Percentiles rank a stretch among this genome's conserved stretches.
phyloP scores from a whole-genome alignment of 2,329 filamentous ascomycete genomes.

The Dothideomycetes sp. region DNA sequence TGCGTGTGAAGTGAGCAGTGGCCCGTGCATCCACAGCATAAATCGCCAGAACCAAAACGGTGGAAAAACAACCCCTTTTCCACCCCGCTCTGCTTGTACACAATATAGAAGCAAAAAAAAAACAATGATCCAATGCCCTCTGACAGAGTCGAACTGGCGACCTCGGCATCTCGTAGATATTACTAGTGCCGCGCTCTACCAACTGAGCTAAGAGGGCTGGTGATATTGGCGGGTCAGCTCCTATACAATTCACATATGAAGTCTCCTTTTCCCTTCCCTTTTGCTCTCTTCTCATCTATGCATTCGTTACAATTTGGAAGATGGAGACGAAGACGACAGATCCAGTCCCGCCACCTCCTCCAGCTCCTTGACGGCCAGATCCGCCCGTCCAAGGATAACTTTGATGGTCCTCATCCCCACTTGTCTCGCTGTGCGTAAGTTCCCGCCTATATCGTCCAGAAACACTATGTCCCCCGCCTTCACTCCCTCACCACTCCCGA shows the following conservation, averaged over 20 bases:
- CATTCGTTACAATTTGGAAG: no score
- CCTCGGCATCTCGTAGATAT: conserved; percentile 3
- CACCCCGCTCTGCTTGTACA: no score
- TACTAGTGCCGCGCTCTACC: conserved; percentile 9
- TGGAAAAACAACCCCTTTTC: no score
- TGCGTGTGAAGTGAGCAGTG: no score
- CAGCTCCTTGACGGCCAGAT: conserved; percentile 70
- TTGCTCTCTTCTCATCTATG: no score
- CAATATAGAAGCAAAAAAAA: no score
- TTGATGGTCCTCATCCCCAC: conserved; percentile 76
- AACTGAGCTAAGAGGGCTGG: conserved; percentile 5
- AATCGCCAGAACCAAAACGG: no score
- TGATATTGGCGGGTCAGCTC: background rate
- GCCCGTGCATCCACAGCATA: no score
- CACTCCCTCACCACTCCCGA: conserved; percentile 39
- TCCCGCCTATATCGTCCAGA: conserved; percentile 88
- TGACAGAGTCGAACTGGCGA: conserved; percentile 9
- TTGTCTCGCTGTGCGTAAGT: conserved; percentile 67
- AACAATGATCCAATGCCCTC: conserved; percentile 2
- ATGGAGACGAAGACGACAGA: conserved; percentile 27
- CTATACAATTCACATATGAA: background rate
- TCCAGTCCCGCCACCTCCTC: conserved; percentile 62
- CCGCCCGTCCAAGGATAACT: conserved; percentile 66
- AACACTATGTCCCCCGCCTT: conserved; percentile 64
- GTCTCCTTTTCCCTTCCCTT: background rate